A percentile compares a stretch with the other conserved stretches of the same genome.
These are phyloP conservation scores for Geotrichum cucujoidarum DNA, from an alignment of 1,139 yeast species.

Conservation along the genomic window DNA sequence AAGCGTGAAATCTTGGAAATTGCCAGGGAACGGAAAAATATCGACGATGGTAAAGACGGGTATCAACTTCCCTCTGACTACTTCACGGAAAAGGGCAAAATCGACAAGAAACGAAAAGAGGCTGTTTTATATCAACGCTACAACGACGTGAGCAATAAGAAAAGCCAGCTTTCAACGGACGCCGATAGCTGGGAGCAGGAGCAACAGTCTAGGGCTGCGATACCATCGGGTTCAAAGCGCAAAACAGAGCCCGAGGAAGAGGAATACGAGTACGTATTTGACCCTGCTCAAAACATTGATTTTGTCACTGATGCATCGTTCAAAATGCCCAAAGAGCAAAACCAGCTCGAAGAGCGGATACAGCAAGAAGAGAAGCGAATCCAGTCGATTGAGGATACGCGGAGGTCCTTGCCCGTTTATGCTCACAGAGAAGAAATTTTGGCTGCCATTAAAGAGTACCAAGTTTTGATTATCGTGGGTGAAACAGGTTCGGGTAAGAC, in stretches of 20 bases:
- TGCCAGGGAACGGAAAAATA: slow-evolving; percentile 41
- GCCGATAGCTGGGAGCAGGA: slow-evolving; percentile 61
- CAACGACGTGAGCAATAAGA: slow-evolving; percentile 23
- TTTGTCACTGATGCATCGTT: slow-evolving; percentile 47
- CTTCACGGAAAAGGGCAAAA: slow-evolving; percentile 47
- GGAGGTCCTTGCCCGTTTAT: slow-evolving; percentile 74
- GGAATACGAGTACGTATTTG: slow-evolving; percentile 78
- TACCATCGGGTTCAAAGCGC: slow-evolving; percentile 11
- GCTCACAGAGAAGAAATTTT: slow-evolving; percentile 58
- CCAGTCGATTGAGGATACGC: slow-evolving; percentile 43
- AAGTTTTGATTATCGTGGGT: slow-evolving; percentile 84
- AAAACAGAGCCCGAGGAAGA: slow-evolving; percentile 35
- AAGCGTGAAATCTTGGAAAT: slow-evolving; percentile 46
- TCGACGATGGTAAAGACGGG: slow-evolving; percentile 36
- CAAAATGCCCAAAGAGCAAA: slow-evolving; percentile 29
- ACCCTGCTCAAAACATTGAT: slow-evolving; percentile 66
- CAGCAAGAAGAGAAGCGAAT: slow-evolving; percentile 43
- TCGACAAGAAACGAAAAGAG: slow-evolving; percentile 51
- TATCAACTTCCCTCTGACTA: slow-evolving; percentile 58
- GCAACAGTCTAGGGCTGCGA: slow-evolving; percentile 50
- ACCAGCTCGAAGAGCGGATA: slow-evolving; percentile 35
- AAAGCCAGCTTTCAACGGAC: slow-evolving; percentile 28
- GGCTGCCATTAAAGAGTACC: slow-evolving; percentile 58
- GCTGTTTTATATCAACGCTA: slow-evolving; percentile 38
- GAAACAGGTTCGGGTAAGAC: slow-evolving; percentile 98